Evolutionary conservation across 1,284 basidiomycete genomes (phyloP).

Genomic region (Trichosporon sp.): DNA sequence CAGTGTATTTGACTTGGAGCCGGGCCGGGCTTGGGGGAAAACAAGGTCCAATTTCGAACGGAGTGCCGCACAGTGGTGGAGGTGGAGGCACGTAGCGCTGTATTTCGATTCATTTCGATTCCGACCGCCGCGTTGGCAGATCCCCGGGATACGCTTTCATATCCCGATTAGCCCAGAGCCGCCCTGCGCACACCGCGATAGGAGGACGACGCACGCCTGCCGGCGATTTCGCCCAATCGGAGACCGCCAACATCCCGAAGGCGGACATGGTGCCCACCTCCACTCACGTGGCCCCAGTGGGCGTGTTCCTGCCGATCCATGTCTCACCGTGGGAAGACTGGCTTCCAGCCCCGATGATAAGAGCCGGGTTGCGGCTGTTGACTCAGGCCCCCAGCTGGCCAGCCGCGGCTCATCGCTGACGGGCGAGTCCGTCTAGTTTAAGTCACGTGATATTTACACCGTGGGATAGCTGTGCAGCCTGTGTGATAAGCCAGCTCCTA

Average conservation of each 20-base stretch:
- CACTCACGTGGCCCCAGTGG: background rate
- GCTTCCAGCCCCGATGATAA: background rate
- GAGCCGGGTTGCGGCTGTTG: background rate
- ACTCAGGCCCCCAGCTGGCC: too few species aligned
- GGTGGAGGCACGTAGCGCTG: background rate
- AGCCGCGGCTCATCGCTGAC: too few species aligned
- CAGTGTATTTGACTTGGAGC: background rate
- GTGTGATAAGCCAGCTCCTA: too few species aligned
- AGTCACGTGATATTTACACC: too few species aligned
- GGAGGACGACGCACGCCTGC: background rate
- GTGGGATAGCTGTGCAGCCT: too few species aligned
- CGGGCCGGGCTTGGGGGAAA: background rate
- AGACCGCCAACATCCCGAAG: background rate
- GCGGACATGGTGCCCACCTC: background rate
- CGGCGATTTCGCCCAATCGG: background rate
- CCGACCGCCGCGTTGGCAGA: background rate
- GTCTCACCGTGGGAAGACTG: background rate
- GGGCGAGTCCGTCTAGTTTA: too few species aligned
- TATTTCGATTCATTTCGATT: background rate
- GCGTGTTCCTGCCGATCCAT: background rate
- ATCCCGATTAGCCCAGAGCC: background rate
- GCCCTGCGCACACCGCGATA: background rate
- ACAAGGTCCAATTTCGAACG: background rate
- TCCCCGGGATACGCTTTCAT: background rate
- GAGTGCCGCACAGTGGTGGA: background rate